Conservation (phyloP, 2,329 filamentous ascomycete genomes). For the Gliomastix tumulicola region DNA sequence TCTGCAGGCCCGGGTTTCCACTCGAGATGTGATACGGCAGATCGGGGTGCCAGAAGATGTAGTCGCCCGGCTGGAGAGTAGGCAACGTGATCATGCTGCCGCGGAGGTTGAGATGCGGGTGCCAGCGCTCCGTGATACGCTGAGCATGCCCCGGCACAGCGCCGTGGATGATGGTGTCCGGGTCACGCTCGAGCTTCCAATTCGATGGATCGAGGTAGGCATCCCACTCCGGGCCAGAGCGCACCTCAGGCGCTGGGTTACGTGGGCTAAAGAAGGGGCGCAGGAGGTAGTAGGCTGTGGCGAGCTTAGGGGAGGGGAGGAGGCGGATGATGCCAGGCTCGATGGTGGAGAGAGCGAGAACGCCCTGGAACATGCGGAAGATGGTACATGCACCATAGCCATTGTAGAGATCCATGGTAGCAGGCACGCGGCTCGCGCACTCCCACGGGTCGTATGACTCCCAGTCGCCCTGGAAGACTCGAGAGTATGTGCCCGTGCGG, state of each 20-base stretch:
- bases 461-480: constrained; percentile 47
- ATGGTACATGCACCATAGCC: constrained; percentile 50
- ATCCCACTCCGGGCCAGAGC: constrained; percentile 36
- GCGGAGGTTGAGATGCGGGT: constrained; percentile 46
- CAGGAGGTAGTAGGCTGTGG: constrained; percentile 72
- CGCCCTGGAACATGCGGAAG: constrained; percentile 53
- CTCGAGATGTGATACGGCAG: constrained; percentile 48
- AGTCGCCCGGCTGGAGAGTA: constrained; percentile 47
- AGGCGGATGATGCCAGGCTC: constrained; percentile 65
- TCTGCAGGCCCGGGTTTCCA: constrained; percentile 16
- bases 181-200: constrained; percentile 37
- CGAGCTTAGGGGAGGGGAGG: constrained; percentile 64
- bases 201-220: constrained; percentile 41
- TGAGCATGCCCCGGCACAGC: constrained; percentile 52
- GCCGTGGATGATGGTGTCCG: constrained; percentile 49
- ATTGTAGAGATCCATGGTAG: constrained; percentile 50
- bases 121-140: constrained; percentile 50
- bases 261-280: constrained; percentile 46
- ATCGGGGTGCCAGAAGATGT: constrained; percentile 53
- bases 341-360: constrained; percentile 45
- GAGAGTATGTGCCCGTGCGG: constrained; percentile 46
- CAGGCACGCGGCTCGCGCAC: constrained; percentile 41
- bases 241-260: constrained; percentile 29
- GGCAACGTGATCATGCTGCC: constrained; percentile 48
- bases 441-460: constrained; percentile 51